phyloP scores from a whole-genome alignment of 2,329 filamentous ascomycete species.

The Xylariaceae sp. region DNA sequence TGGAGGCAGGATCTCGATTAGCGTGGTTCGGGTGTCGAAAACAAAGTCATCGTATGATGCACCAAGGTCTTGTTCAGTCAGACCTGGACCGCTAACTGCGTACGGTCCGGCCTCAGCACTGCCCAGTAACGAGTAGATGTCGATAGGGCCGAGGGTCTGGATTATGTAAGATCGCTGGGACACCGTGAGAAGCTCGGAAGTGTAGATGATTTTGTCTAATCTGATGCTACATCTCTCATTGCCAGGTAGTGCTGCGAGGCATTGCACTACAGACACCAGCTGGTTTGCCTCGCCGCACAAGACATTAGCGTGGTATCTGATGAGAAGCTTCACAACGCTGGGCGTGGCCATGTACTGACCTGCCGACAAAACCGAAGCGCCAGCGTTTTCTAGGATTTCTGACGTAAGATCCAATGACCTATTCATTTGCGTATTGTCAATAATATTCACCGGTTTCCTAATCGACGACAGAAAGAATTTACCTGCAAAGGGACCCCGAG shows the following conservation, averaged over 20 bases:
- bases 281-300: conserved; percentile 38
- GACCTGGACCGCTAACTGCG: conserved; percentile 29
- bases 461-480: background rate
- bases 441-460: no score
- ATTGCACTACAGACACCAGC: conserved; percentile 33
- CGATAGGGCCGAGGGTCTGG: conserved; percentile 28
- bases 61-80: conserved; percentile 17
- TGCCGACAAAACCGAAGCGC: conserved; percentile 36
- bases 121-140: conserved; percentile 38
- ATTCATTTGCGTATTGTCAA: background rate
- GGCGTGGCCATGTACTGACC: conserved; percentile 28
- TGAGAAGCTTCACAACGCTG: conserved; percentile 26
- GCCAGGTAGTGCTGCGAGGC: conserved; percentile 30
- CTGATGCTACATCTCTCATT: conserved; percentile 22
- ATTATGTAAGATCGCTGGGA: conserved; percentile 32
- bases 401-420: conserved; percentile 38
- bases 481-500: conserved; percentile 37
- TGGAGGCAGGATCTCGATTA: conserved; percentile 35
- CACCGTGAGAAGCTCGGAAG: conserved; percentile 37
- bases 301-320: conserved; percentile 34
- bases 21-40: conserved; percentile 34
- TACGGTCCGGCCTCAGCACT: conserved; percentile 43
- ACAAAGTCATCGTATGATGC: conserved; percentile 32
- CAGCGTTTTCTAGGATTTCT: conserved; percentile 39
- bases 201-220: conserved; percentile 41